Base-by-base conservation (phyloP, 2,329 filamentous ascomycete species). In the Zymoseptoria tritici region DNA sequence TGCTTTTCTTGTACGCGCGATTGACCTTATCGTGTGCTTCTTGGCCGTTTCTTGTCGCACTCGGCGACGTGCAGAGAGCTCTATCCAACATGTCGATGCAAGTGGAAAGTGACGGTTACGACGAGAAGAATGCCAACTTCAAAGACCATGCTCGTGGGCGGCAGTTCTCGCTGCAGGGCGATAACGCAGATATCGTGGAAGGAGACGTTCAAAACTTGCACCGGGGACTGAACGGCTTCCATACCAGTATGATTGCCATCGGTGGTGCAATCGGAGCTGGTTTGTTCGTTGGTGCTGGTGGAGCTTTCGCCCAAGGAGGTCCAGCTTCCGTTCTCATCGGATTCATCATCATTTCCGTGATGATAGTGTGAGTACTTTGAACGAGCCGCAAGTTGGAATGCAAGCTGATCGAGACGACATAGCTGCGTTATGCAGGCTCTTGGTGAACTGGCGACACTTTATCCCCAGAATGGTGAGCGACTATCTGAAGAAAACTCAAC, bases 271-370 rank as follows among this genome's bases (percentile, higher is more conserved):
- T 81, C 58, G 80, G 80, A 50, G 82, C 80, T 29, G 81, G 81
- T 69, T 73, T 83, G 3, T 83, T 82, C 68, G 77, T 83, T 54
- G 78, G 79, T 36, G 77, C 77, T 49, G 80, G 80, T 24, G 67
- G 71, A 55, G 77, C 79, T 2, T 74, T 82, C 56, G 73, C 76
- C 9, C 77, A 71, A 5, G 78, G 77, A 66, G 81, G 81, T 20
- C 81, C 80, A 46, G 73, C 73, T 7, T 77, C 78, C 54, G 74
- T 79, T 24, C 71, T 81, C 42, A 69, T 80, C 58, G 78, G 76
- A 46, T 80, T 78, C 63, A 66, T 71, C 49, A 75, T 80, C 36
- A 60, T 75, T 19, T 74, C 71, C 51, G 57, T 68, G 49, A 66
- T 71, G n/a, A 60, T 74, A 24, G 22, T 24, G 22, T 24, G 22